Evolutionary conservation across 225 moss, liverwort and hornwort genomes (phyloP), one percentile per base, ranked within the genome.

Genomic region (Rhytidiadelphus loreus): DNA sequence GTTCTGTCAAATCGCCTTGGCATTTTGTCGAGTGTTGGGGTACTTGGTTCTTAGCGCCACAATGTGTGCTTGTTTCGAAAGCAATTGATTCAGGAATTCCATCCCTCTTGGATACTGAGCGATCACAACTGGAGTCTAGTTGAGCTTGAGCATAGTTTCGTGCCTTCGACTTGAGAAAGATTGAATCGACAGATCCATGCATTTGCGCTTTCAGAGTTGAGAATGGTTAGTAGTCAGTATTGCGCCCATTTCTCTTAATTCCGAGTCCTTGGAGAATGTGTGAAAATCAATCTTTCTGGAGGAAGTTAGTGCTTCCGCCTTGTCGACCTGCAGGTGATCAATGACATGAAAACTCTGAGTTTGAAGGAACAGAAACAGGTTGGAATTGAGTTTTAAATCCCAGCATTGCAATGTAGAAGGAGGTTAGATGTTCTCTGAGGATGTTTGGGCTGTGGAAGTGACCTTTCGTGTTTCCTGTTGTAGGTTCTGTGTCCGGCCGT

Each of bases 401-500:
- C 44, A 20, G 66, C 48, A 71, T 71, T 89, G 91, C 62, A 48
- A 80, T 50, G 4, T 6, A 35, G 63, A 56, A 44, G 83, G 69
- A 65, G 44, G 11, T 65, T 35, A 30, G 82, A 53, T 58, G 43
- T 55, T 56, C 24, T 68, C 32, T 33, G 62, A 44, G 80, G 46
- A 62, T 62, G 33, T 7, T 41, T 41, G 85, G 56, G 39, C 69
- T 25, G 28, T 59, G 43, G 77, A 50, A 88, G 60, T 83, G 72
- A 88, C 70, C 35, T 74, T 83, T 20, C 25, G 16, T 74, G 74
- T 79, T 84, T 72, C n/a, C 83, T 83, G 86, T 83, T 74, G 72
- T 66, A 91, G 93, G 92, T 91, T 90, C 83, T 93, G 80, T 93
- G 91, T 86, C 91, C 93, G 39, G 91, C 91, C 57, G 91, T 93